Evolutionary conservation across 176 grass and related monocot species (phyloP), one percentile per base, ranked within the genome.

Genomic region (Oryza brachyantha): DNA sequence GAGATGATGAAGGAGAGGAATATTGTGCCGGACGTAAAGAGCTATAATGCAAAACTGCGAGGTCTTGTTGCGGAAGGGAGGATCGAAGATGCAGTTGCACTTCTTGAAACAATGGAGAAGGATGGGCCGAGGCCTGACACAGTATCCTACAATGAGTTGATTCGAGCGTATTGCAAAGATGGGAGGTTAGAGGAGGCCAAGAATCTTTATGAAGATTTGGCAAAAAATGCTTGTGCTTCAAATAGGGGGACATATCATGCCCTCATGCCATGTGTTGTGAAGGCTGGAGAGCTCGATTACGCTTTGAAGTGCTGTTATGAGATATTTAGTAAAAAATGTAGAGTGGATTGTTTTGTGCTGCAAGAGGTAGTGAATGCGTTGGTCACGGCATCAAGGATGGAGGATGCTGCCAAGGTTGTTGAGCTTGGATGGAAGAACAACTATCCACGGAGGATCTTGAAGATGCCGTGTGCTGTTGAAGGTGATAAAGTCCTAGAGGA

Each of bases 21-120:
- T 87, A 1, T 88, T 42, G 26, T 70, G 72, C 85, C 83, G 0
- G 37, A 88, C 16, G 7, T 22, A 1, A 90, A 60, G 63, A 26
- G 71, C 78, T 97, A 86, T 79, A 93, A 93, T 58, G 72, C 85
- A 46, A 93, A 88, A 57, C 17, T 97, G 32, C 75, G 88, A 39
- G 79, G 79, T 41, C 74, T 97, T 72, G 58, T 90, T 65, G 31
- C 42, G 1, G 19, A 71, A 46, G 83, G 77, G 14, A 88, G 42
- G 29, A 43, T 84, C 27, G 39, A 55, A 27, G 93, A 93, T 55
- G 80, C 85, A 35, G 32, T 19, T 42, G 66, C 79, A 36, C 22
- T 93, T 40, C 52, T 97, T 34, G 72, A 80, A 43, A 35, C 29
- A 35, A 84, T 93, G 93, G 35, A 78, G 40, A 67, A 66, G 64